phyloP scores from a whole-genome alignment of 306 rosid genomes.

The Sesbania bispinosa region DNA sequence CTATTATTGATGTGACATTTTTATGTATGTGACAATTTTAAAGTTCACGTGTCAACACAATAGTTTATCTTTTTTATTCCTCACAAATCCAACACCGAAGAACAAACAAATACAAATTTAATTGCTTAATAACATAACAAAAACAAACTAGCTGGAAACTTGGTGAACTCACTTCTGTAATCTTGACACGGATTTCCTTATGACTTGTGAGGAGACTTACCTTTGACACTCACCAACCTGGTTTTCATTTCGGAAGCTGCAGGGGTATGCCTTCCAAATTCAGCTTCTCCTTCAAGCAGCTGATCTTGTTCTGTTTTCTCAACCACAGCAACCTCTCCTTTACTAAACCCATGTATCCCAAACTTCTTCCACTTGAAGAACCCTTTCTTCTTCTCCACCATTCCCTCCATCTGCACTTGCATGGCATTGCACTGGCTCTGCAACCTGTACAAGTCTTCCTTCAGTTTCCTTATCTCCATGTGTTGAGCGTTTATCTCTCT shows the following conservation, averaged over 20 bases:
- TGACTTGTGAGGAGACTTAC: slow-evolving; percentile 55
- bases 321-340: not conserved
- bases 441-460: slow-evolving; percentile 69
- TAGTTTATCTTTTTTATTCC: no score
- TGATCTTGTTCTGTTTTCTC: slow-evolving; percentile 30
- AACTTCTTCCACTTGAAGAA: slow-evolving; percentile 75
- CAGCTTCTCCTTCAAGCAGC: slow-evolving; percentile 17
- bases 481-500: slow-evolving; percentile 64
- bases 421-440: slow-evolving; percentile 60
- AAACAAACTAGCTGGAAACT: not conserved
- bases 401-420: slow-evolving; percentile 67
- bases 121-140: not conserved
- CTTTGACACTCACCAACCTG: slow-evolving; percentile 41
- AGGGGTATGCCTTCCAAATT: slow-evolving; percentile 54
- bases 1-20: no score
- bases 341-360: slow-evolving; percentile 25
- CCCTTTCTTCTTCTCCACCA: slow-evolving; percentile 49
- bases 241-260: slow-evolving; percentile 48
- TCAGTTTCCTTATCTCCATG: slow-evolving; percentile 63
- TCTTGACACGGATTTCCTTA: slow-evolving; percentile 59
- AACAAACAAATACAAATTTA: not conserved
- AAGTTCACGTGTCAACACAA: no score
- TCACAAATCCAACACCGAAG: not conserved
- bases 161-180: not conserved
- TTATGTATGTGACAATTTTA: no score